Evolutionary conservation across 225 moss, liverwort and hornwort genomes (phyloP), one percentile per base, ranked within the genome.

Genomic region (Bryum argenteum): DNA sequence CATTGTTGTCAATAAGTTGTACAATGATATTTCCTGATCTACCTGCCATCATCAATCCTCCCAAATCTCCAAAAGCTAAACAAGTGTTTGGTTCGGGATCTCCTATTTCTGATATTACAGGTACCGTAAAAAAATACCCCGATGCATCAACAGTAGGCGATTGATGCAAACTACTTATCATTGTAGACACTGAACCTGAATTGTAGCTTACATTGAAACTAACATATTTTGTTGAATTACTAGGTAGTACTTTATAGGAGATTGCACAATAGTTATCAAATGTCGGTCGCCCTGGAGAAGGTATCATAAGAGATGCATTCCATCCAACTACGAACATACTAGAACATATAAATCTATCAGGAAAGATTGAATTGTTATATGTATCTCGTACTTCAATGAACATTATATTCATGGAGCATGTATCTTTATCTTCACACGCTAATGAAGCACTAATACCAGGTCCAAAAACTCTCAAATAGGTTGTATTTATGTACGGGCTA

Each of bases 31-130:
- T 21, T 13, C 85, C 76, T 9, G 62, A 55, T 4, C 63, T 70
- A 20, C 85, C 88, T 23, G 88, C 85, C 73, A 77, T 77, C 22
- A 88, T 85, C 75, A 80, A 75, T 45, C 88, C 85, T 9, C 82
- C 88, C 24, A 88, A 71, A 74, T 88, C 88, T 42, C 88, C 88
- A 71, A 74, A 80, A 16, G 78, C 72, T 17, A 85, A 73, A 66
- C 82, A 85, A 54, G 80, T 80, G 2, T 58, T 80, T 33, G 84
- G 77, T 18, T 72, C 78, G 0, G 82, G 77, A 11, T 83, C 75
- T 17, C 66, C 70, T 13, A 72, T 62, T 2, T 66, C 62, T 51
- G 4, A 20, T 16, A 65, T 14, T 37, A 78, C 22, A 13, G 85
- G 79, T 19, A 88, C 44, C 28, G 11, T 28, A 50, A 77, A 71